These are phyloP conservation scores for Coniella vitis DNA, from an alignment of 2,329 filamentous ascomycete genomes.

Conservation along the genomic window DNA sequence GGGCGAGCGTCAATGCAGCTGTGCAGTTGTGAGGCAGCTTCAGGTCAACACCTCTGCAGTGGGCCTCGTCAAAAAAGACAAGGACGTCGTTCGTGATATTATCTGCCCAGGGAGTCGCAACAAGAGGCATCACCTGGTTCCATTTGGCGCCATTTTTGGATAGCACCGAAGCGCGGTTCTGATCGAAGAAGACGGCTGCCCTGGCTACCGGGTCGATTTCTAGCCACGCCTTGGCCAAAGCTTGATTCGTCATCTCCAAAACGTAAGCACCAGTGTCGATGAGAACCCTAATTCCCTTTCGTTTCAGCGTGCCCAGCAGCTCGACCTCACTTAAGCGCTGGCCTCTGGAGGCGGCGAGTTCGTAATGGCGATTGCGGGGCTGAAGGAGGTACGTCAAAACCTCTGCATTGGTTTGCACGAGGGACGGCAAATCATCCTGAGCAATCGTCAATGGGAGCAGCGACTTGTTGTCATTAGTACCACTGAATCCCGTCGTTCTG, in stretches of 20 bases:
- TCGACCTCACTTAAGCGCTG: constrained; percentile 35
- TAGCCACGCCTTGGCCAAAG: constrained; percentile 45
- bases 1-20: constrained; percentile 50
- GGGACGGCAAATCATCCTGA: constrained; percentile 50
- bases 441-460: constrained; percentile 55
- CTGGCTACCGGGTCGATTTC: constrained; percentile 33
- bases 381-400: constrained; percentile 54
- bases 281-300: constrained; percentile 40
- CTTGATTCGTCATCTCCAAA: constrained; percentile 51
- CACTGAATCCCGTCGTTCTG: constrained; percentile 58
- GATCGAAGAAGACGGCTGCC: constrained; percentile 47
- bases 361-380: constrained; percentile 41
- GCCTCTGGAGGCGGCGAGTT: constrained; percentile 24
- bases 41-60: constrained; percentile 55
- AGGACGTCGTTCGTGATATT: constrained; percentile 41
- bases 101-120: constrained; percentile 48
- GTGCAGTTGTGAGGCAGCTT: constrained; percentile 40
- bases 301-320: constrained; percentile 35
- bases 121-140: constrained; percentile 33
- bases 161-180: not conserved
- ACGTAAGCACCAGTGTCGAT: constrained; percentile 61
- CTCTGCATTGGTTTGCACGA: constrained; percentile 56
- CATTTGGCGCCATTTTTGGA: constrained; percentile 23
- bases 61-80: constrained; percentile 54
- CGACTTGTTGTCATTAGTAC: constrained; percentile 59